Base-by-base conservation (phyloP, 805 yeast genomes). In the Jamesozyma rosinii region DNA sequence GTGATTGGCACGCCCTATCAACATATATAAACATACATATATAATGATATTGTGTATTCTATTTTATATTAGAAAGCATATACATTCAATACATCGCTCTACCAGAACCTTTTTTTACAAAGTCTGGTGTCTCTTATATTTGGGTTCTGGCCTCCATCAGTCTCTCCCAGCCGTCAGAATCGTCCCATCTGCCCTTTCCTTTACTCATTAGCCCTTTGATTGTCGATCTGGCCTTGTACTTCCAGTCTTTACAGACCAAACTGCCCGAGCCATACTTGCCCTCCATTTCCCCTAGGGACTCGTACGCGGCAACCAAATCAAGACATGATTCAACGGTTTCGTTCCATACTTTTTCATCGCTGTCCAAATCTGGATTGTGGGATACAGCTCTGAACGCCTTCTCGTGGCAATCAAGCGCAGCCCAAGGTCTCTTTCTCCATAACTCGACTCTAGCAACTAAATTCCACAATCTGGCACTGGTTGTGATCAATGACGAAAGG, bases 181-280 rank as follows among this genome's bases (percentile, higher is more conserved):
- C 87, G 52, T 83, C 89, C 95, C 95, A 88, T 49, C 72, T 72
- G 20, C 70, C 67, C 53, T 76, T 81, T 8, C 95, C 95, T 57
- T 80, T 83, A 15, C 90, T 79, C 76, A 84, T 72, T 50, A 88
- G 67, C 1, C 85, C 74, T 55, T 94, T 73, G 18, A 88, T 72
- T 1, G 84, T 69, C 14, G 83, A 72, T 48, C 80, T 73, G 1
- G 95, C 80, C 59, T 87, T 87, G 65, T 81, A 84, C 57, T 77
- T 83, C 97, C 97, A 89, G 58, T 88, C 95, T 56, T 81, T 78
- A 61, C 96, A 88, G 9, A 89, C 94, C n/a, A 81, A 51, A 58
- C 83, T 86, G 18, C 81, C 94, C 2, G 86, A 88, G 20, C 82
- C 83, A 55, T 80, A 74, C 53, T 77, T 81, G 6, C 94, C 94